phyloP scores from a whole-genome alignment of 768 basidiomycete species.

The Russula sp. region DNA sequence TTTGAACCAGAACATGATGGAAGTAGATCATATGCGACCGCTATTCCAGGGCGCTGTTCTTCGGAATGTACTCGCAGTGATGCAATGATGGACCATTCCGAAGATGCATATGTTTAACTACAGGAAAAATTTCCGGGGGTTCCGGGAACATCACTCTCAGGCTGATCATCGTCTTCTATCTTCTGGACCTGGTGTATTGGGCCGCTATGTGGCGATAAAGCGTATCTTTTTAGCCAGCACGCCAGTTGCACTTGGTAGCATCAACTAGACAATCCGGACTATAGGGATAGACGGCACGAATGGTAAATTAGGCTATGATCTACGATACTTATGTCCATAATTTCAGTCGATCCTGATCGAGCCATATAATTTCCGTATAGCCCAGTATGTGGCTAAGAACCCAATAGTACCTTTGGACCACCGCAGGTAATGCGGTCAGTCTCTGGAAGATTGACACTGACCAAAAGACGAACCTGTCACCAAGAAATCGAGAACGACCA shows the following conservation, averaged over 20 bases:
- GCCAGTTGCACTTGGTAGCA: background rate
- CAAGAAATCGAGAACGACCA: constrained; percentile 81
- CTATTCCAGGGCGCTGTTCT: background rate
- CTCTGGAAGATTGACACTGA: background rate
- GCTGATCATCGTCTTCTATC: background rate
- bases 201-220: background rate
- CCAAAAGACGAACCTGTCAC: constrained; percentile 57
- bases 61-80: background rate
- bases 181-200: background rate
- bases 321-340: background rate
- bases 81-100: background rate
- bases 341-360: constrained; percentile 69
- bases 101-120: background rate
- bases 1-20: background rate
- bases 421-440: background rate
- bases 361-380: constrained; percentile 76
- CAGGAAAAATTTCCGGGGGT: background rate
- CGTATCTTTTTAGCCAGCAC: background rate
- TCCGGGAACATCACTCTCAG: background rate
- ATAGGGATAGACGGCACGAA: background rate
- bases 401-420: constrained; percentile 73
- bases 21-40: background rate
- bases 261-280: background rate
- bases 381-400: constrained; percentile 88
- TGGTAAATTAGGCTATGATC: background rate